phyloP scores from a whole-genome alignment of 2,329 filamentous ascomycete species.

The Mycosphaerella arachidis region DNA sequence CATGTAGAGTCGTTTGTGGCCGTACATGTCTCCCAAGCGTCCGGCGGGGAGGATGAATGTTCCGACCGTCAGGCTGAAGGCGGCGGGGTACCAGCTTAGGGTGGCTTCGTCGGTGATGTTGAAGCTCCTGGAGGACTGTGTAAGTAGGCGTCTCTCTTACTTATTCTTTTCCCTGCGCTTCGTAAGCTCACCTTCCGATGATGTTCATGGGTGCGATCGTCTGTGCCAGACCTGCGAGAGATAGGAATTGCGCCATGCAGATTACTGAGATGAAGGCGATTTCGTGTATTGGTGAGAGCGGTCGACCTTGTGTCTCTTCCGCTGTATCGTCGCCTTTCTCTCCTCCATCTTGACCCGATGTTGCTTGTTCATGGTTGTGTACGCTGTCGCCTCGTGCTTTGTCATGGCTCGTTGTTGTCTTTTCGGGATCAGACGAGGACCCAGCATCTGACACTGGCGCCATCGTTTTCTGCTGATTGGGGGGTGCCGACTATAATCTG shows the following conservation, averaged over 20 bases:
- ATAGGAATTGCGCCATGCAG: conserved; percentile 12
- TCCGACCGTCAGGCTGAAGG: conserved; percentile 39
- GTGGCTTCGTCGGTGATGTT: conserved; percentile 37
- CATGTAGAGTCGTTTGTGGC: conserved; percentile 37
- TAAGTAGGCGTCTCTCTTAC: neutral
- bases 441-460: neutral
- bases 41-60: conserved; percentile 43
- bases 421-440: neutral
- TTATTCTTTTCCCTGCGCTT: neutral
- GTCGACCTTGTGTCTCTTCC: neutral
- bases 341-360: neutral
- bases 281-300: conserved; percentile 14
- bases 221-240: conserved; percentile 12
- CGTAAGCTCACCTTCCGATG: neutral
- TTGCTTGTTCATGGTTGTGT: neutral
- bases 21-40: conserved; percentile 39
- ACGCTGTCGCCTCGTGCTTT: neutral
- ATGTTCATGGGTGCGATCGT: conserved; percentile 10
- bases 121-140: conserved; percentile 29
- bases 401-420: neutral
- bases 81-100: conserved; percentile 41
- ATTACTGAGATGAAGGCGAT: conserved; percentile 23
- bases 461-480: neutral
- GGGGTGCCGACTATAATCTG: too few species aligned
- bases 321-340: neutral